These are phyloP conservation scores for Chaetomium strumarium DNA, from an alignment of 2,329 filamentous ascomycete species.

Conservation along the genomic window DNA sequence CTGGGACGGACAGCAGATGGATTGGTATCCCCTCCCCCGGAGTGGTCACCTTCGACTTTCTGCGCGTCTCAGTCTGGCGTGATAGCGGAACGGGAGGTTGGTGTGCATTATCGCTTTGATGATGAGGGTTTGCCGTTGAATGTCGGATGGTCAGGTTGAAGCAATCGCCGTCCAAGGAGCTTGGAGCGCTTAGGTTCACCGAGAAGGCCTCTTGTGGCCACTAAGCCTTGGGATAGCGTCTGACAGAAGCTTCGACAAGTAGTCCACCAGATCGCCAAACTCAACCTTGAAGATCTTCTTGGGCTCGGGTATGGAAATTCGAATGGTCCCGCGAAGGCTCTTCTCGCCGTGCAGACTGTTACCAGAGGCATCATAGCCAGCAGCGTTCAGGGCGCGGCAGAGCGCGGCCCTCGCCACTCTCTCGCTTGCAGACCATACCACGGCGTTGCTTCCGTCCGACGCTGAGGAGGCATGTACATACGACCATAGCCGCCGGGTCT, in stretches of 20 bases:
- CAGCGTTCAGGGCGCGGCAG: constrained; percentile 17
- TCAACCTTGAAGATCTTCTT: constrained; percentile 8
- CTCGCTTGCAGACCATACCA: constrained; percentile 11
- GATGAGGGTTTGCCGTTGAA: no score
- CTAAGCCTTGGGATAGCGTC: not conserved
- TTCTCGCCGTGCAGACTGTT: not conserved
- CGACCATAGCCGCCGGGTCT: constrained; percentile 12
- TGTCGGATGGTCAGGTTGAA: no score
- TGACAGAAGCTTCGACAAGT: not conserved
- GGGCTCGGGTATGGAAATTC: not conserved
- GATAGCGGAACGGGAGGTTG: no score
- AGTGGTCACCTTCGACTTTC: no score
- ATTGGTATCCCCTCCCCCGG: no score
- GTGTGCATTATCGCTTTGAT: no score
- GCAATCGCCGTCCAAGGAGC: no score
- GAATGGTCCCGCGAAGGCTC: constrained; percentile 9
- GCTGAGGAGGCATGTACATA: constrained; percentile 4
- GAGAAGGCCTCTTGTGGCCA: not conserved
- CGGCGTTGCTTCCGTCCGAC: constrained; percentile 4
- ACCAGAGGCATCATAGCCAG: constrained; percentile 15
- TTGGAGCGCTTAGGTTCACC: not conserved
- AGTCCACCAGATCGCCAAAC: constrained; percentile 1
- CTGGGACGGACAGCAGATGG: no score
- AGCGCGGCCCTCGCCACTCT: constrained; percentile 7
- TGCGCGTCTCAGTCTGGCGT: no score